phyloP scores from a whole-genome alignment of 352 stramenopile species.

The Pseudoperonospora humuli region DNA sequence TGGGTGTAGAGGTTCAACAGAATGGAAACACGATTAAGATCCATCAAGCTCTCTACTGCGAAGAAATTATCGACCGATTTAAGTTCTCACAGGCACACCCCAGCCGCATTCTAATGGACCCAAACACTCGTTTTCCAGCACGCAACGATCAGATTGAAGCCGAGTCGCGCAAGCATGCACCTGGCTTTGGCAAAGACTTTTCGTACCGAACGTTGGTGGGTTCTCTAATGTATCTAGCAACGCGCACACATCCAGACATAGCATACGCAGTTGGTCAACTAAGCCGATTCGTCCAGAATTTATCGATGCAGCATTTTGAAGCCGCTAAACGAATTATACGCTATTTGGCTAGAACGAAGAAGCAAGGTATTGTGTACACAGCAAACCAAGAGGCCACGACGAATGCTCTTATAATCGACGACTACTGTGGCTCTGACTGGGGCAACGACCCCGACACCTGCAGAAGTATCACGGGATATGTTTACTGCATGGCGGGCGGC shows the following conservation, averaged over 20 bases:
- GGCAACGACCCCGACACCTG: constrained; percentile 3
- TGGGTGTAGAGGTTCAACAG: constrained; percentile 11
- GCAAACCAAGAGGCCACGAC: neutral
- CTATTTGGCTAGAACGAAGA: neutral
- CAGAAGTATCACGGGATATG: constrained; percentile 8
- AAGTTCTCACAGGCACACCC: neutral
- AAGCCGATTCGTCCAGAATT: constrained; percentile 13
- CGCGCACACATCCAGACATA: constrained; percentile 16
- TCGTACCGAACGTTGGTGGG: constrained; percentile 11
- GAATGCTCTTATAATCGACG: neutral
- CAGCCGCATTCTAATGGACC: neutral
- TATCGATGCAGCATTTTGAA: constrained; percentile 7
- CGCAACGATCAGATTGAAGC: neutral
- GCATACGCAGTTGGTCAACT: constrained; percentile 20
- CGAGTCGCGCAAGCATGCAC: neutral
- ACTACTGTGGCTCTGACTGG: constrained; percentile 10
- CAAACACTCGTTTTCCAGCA: neutral
- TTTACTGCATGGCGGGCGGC: constrained; percentile 2
- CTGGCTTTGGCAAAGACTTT: neutral
- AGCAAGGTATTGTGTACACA: neutral
- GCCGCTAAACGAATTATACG: neutral
- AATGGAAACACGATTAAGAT: constrained; percentile 1
- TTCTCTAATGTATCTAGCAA: constrained; percentile 25
- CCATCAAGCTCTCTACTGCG: constrained; percentile 6
- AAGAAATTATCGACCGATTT: constrained; percentile 1